Base-by-base conservation (phyloP, 805 yeast species). In the Tetrapisispora fleetii region DNA sequence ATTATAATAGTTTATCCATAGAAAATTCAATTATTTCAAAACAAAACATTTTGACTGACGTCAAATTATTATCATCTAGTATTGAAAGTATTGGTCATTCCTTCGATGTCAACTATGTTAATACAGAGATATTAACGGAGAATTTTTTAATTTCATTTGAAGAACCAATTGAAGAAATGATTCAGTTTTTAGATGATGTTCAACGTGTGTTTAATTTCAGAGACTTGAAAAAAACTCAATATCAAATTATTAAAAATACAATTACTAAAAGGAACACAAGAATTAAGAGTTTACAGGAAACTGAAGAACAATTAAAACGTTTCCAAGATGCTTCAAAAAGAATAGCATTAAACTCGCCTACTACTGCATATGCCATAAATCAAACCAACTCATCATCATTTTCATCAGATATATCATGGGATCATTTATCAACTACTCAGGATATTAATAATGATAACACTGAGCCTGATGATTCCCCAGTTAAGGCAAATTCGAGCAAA, bases 41-140 rank as follows among this genome's bases (percentile, higher is more conserved):
- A 81, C 80, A 47, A 63, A 78, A 17, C 2, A 43, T 47, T 7
- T n/a, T 45, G 21, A 50, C 48, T 22, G 45, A 38, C 24, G 50
- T 54, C 21, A 75, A 67, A 49, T 70, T 42, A 73, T 72, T 58
- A 62, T 78, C 52, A 60, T 79, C n/a, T 68, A 80, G 52, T 70
- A 79, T 56, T 61, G 98, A 93, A 60, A 79, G 80, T 52, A 78
- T 88, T 28, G 97, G 98, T 1, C 89, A 85, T 58, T 83, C 89
- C 1, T 81, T 86, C 53, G 98, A 93, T 63, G 76, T 81, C 37
- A 79, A 76, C 37, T 80, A 77, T 52, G 75, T 81, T 18, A 76
- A 80, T 19, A 62, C 73, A 9, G 76, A 73, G 50, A 69, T 71
- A 24, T 53, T 73, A 39, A 64, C 67, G 3, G 70, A 70, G 36